phyloP scores from a whole-genome alignment of 495 filamentous ascomycete species.

The Staphylotrichum tortipilum region DNA sequence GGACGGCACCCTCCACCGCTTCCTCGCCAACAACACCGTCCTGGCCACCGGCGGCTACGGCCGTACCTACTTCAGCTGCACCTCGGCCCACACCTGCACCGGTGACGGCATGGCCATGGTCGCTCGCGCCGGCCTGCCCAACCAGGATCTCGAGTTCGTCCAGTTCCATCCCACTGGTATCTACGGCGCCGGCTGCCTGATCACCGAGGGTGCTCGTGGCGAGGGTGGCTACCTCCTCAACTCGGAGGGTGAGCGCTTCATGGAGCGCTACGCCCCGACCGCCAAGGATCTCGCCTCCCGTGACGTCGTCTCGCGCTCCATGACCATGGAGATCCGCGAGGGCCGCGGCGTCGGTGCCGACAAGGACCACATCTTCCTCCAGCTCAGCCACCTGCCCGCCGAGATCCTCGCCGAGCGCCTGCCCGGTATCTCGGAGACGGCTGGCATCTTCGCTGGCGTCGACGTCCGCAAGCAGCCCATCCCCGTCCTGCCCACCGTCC shows the following conservation, averaged over 20 bases:
- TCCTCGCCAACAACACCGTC: constrained; percentile 92
- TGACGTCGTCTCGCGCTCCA: constrained; percentile 91
- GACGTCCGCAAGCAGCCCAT: constrained; percentile 96
- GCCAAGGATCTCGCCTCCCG: constrained; percentile 92
- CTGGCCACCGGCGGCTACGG: constrained; percentile 94
- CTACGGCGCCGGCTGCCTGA: constrained; percentile 96
- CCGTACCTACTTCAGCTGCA: constrained; percentile 95
- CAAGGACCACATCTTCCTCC: constrained; percentile 95
- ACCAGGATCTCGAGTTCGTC: constrained; percentile 99
- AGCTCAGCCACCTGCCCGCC: constrained; percentile 85
- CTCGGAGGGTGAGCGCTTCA: constrained; percentile 94
- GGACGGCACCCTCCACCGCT: constrained; percentile 92
- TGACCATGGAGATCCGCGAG: constrained; percentile 96
- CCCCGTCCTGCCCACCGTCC: constrained; percentile 91
- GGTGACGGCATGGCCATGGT: constrained; percentile 99
- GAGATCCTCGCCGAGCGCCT: constrained; percentile 92
- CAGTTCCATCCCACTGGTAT: constrained; percentile 99
- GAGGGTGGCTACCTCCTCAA: constrained; percentile 98
- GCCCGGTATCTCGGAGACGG: constrained; percentile 96
- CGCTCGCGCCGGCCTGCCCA: constrained; percentile 90
- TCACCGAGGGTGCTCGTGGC: constrained; percentile 95
- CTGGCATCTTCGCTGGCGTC: constrained; percentile 91
- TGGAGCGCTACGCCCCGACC: constrained; percentile 96
- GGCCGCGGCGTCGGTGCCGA: constrained; percentile 92
- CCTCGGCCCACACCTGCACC: constrained; percentile 94